Base-by-base conservation (phyloP, 129 eudicot genomes). In the Tanacetum coccineum region DNA sequence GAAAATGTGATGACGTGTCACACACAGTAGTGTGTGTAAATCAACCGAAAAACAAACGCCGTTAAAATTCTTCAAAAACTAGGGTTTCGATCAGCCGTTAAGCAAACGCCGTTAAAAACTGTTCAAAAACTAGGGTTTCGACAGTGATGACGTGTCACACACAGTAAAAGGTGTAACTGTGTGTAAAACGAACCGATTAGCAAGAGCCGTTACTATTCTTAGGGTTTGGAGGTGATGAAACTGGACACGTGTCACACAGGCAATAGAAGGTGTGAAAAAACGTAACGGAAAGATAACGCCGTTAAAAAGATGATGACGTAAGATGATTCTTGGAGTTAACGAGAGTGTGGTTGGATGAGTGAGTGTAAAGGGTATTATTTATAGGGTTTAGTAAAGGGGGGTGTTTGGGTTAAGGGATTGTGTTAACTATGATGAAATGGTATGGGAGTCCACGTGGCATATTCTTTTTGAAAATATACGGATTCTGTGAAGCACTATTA, bases 361-460 rank as follows among this genome's bases (percentile, higher is more conserved):
- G 18, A 3, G 48, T 14, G 22, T 36, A 13, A n/a, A 18, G 18
- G 13, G 40, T 71, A 60, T 72, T 62, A n/a, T n/a, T n/a, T 73
- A 44, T 64, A 73, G 48, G 50, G 65, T 73, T 73, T 64, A 22
- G 45, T 9, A 40, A 50, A 21, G 49, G 71, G 25, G 71, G 28
- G 70, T 68, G 49, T 32, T 22, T 6, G 21, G 19, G 48, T 49
- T 60, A 19, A 40, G 45, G 45, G 42, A 36, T 61, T 51, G 40
- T 20, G 70, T 64, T 73, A 73, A 73, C 78, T 12, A 73, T 45
- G 78, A 66, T 73, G 54, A 73, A 63, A 7, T 10, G 62, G 40
- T 36, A 18, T 44, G 18, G 8, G 20, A 63, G 71, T 73, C 77
- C n/a, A 73, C 77, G 77, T 73, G 77, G 77, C 77, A n/a, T n/a